Evolutionary conservation across 2,329 filamentous ascomycete genomes (phyloP).

Genomic region (Boeremia lycopersici): DNA sequence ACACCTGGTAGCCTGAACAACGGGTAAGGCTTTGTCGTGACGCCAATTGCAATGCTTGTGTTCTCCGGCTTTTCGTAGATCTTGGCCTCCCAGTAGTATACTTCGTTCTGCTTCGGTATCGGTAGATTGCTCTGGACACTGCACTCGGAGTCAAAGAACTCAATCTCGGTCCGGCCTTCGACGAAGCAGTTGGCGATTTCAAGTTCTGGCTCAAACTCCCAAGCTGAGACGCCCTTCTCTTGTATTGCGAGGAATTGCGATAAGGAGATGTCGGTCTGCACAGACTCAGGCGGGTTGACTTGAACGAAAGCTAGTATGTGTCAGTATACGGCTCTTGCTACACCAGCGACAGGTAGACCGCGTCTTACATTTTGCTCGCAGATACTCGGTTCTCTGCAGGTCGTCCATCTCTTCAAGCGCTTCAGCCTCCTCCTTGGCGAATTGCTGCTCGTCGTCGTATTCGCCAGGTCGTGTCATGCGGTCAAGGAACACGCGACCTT

Average conservation of each 20-base stretch:
- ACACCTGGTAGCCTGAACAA: slow-evolving; percentile 90
- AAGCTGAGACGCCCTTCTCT: slow-evolving; percentile 98
- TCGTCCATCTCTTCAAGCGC: slow-evolving; percentile 96
- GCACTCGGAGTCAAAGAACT: slow-evolving; percentile 98
- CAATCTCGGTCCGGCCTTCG: slow-evolving; percentile 93
- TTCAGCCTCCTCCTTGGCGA: slow-evolving; percentile 90
- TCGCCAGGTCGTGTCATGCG: slow-evolving; percentile 91
- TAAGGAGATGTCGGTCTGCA: slow-evolving; percentile 94
- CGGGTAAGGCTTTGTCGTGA: slow-evolving; percentile 96
- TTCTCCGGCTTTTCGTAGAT: slow-evolving; percentile 95
- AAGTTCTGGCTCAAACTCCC: slow-evolving; percentile 99
- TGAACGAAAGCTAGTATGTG: slow-evolving; percentile 78
- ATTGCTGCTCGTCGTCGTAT: slow-evolving; percentile 97
- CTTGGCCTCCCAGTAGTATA: slow-evolving; percentile 99
- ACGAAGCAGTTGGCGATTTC: slow-evolving; percentile 99
- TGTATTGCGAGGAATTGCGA: slow-evolving; percentile 98
- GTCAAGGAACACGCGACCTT: slow-evolving; percentile 90
- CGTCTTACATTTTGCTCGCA: slow-evolving; percentile 86
- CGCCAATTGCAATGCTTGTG: slow-evolving; percentile 85
- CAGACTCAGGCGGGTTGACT: slow-evolving; percentile 91
- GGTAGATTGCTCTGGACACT: slow-evolving; percentile 96
- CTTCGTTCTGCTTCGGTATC: slow-evolving; percentile 97
- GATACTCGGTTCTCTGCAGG: slow-evolving; percentile 84
- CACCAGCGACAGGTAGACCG: background rate
- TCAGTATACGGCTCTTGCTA: slow-evolving; percentile 9